Base-by-base conservation (phyloP, 768 basidiomycete species). In the Termitomyces sp. region DNA sequence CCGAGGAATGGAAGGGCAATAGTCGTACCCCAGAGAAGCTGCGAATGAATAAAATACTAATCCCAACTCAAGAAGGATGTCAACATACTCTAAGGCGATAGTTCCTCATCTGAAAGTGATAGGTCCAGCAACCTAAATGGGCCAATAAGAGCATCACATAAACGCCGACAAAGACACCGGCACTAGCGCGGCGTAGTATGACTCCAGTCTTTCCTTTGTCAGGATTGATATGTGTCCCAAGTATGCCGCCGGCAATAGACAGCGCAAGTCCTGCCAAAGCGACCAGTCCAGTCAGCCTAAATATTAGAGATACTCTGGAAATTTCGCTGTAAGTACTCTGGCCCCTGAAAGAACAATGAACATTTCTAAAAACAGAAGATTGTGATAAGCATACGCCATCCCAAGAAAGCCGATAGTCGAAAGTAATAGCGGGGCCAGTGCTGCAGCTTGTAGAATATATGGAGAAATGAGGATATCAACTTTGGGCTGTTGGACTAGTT, bases 1-100 rank as follows among this genome's bases (percentile, higher is more conserved):
- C 78, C 80, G 33, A 89, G 72, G 68, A 86, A 81, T 5, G 85
- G 85, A 14, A 88, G 70, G 9, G 82, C 83, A 47, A 70, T 28
- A 21, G 81, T 72, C 45, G 86, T 69, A 28, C 83, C 85, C 30
- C 63, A 60, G 41, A 89, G 75, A 14, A 89, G 73, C 87, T 88
- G 46, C 42, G 58, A 28, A n/a, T 40, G 9, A 19, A 3, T 57
- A 42, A 21, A 54, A 30, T 17, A 55, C 28, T 38, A 9, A 55
- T 30, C 23, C 37, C 19, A 38, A 48, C n/a, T 43, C 14, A 28
- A 48, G 10, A 44, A 41, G 5, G 46, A 23, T 33, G 15, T 15
- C 14, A 31, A 63, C 78, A 58, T 65, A 78, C 83, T 55, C 63
- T 74, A 56, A 74, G 71, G 46, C 79, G 77, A 63, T 77, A 77